Evolutionary conservation across 371 early-diverging fungal species (phyloP), one percentile per base, ranked within the genome.

Genomic region (Syncephalastrum sp.): DNA sequence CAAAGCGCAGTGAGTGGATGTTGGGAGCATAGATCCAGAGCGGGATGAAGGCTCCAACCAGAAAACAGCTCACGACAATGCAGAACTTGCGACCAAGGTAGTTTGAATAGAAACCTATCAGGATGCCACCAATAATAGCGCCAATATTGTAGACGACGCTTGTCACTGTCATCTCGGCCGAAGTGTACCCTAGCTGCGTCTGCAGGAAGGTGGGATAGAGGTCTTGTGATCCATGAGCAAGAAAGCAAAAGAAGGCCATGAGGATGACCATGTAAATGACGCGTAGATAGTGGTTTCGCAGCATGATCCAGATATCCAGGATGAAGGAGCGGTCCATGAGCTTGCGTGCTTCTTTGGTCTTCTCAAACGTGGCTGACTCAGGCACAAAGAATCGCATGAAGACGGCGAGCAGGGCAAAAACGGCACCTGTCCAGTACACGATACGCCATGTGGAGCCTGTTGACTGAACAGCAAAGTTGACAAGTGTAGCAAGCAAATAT

Each of bases 221-320:
- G 66, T 89, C 91, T 54, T 88, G 87, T 24, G 81, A 77, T 21
- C 91, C 88, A 56, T 88, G 88, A 3, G 81, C 81, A 54, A 88
- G 75, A 63, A 87, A 90, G 63, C 85, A 86, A 71, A 83, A 79
- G 61, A 69, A 75, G 1, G 82, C 82, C 84, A 85, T 82, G 5
- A 86, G 65, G 5, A 85, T 50, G 15, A 86, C 60, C 60, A 81
- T 81, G 43, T 84, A 85, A 43, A 86, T 71, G 42, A 84, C 66
- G 19, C 83, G 83, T n/a, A 73, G 15, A 79, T 80, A 87, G 59
- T 86, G 74, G 6, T 56, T 47, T 41, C 70, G 71, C 27, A 85
- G 51, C 60, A 83, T 84, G n/a, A 72, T 19, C 47, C 68, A 69
- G 25, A 73, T 61, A 48, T 78, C 81, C 47, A 70, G 62, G 55